Evolutionary conservation across 768 basidiomycete genomes (phyloP).

Genomic region (Lentinula edodes): DNA sequence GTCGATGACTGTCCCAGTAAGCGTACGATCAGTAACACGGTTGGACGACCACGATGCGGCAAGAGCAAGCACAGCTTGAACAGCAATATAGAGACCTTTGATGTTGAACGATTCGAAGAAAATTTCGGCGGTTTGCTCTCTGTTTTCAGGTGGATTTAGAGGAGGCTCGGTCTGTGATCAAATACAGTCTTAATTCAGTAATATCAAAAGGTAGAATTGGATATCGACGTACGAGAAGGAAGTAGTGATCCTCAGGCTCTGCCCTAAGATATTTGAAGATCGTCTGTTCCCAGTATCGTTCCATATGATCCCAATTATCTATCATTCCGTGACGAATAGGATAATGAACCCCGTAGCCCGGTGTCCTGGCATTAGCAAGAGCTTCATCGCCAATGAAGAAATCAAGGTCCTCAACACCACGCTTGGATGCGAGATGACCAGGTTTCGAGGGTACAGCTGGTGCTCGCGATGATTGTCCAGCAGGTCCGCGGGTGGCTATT

Average conservation of each 20-base stretch:
- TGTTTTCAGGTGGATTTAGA: constrained; percentile 95
- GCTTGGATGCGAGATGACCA: constrained; percentile 89
- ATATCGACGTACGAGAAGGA: constrained; percentile 72
- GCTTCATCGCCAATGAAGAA: constrained; percentile 99
- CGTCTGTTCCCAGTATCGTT: constrained; percentile 98
- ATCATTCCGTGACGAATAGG: constrained; percentile 98
- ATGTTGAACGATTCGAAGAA: constrained; percentile 99
- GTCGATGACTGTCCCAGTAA: constrained; percentile 97
- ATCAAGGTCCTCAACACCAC: constrained; percentile 97
- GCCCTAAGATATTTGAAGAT: constrained; percentile 99
- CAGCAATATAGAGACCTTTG: constrained; percentile 96
- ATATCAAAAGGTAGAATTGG: not conserved
- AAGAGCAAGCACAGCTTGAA: constrained; percentile 96
- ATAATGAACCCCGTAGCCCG: constrained; percentile 90
- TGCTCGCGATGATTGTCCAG: constrained; percentile 57
- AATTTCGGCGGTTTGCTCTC: constrained; percentile 98
- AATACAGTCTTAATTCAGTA: not conserved
- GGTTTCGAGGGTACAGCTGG: constrained; percentile 82
- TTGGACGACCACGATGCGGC: constrained; percentile 97
- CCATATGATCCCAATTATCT: constrained; percentile 99
- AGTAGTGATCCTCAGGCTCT: constrained; percentile 98
- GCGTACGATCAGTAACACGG: constrained; percentile 81
- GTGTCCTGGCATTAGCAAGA: constrained; percentile 90
- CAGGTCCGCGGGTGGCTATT: constrained; percentile 82
- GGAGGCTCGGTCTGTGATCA: constrained; percentile 89